Evolutionary conservation across 2,329 filamentous ascomycete species (phyloP).

Genomic region (Calonectria multiphialidica): DNA sequence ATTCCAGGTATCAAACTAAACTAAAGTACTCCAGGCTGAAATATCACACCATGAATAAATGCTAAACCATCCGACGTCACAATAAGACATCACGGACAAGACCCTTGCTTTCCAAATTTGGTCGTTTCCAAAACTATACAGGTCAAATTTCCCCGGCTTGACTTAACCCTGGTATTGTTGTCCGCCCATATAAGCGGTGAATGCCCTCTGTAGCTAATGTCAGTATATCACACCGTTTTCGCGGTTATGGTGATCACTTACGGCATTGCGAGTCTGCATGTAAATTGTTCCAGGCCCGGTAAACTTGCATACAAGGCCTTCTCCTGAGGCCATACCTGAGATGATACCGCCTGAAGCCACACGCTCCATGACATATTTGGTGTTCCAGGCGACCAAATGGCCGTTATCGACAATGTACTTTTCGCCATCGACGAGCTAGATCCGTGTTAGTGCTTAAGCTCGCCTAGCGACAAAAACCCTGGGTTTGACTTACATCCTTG

Average conservation of each 20-base stretch:
- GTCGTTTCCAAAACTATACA: not conserved
- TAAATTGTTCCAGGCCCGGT: conserved; percentile 92
- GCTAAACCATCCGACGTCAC: not conserved
- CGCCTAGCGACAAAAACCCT: no score
- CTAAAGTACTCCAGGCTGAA: conserved; percentile 28
- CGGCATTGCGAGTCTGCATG: conserved; percentile 90
- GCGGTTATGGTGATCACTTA: conserved; percentile 52
- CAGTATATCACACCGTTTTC: not conserved
- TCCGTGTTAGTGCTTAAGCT: conserved; percentile 17
- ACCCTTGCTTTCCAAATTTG: not conserved
- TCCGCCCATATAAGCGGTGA: conserved; percentile 64
- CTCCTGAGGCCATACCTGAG: conserved; percentile 83
- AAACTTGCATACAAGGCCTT: conserved; percentile 96
- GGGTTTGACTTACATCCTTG: conserved; percentile 79
- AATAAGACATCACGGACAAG: not conserved
- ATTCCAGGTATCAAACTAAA: conserved; percentile 33
- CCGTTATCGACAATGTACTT: conserved; percentile 94
- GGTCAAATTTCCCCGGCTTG: not conserved
- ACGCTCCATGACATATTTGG: conserved; percentile 91
- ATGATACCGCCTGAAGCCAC: conserved; percentile 92
- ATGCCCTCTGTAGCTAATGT: conserved; percentile 58
- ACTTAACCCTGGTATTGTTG: conserved; percentile 52
- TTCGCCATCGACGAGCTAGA: conserved; percentile 74
- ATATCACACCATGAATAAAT: conserved; percentile 11
- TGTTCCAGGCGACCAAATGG: conserved; percentile 96